Base-by-base conservation (phyloP, 2,329 filamentous ascomycete species). In the Aspergillus fischeri region DNA sequence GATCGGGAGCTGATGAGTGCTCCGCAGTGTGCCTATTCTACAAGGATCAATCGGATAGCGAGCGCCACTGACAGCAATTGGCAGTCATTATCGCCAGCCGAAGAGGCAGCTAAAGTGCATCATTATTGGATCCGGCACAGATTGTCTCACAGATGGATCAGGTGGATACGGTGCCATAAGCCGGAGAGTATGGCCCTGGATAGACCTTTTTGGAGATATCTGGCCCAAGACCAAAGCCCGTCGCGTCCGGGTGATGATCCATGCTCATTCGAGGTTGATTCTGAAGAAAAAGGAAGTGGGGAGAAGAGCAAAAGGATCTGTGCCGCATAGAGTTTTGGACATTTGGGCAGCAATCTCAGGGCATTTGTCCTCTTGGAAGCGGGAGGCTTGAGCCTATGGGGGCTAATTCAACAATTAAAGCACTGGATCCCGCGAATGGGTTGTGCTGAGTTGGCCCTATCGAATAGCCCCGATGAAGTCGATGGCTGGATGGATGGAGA, bases 291-390 rank as follows among this genome's bases (percentile, higher is more conserved):
- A 27, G 20, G 32, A 44, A 27, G 44, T 47, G 21, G 44, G 42
- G 28, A 50, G 49, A 56, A 42, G 47, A 38, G 21, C 44, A 56
- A 53, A 21, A 25, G 44, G 21, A 47, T 24, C 21, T 1, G 21
- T 24, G 24, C 10, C 44, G 44, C 44, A 47, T 47, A 47, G 11
- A 47, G 44, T 47, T 45, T 47, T 47, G 44, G 44, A 14, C 24
- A 7, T 27, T 47, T 47, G 44, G 44, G 44, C 44, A 47, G 44
- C 44, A 47, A 65, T 53, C 50, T 54, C 54, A 55, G 56, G 38
- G 60, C 57, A 60, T 57, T 57, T 59, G 59, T 61, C 60, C 59
- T 57, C 57, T 60, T 49, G 56, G 57, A 55, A 60, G 51, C 49
- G 52, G 51, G 51, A 55, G 58, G 38, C 51, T 57, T 63, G 58